Conservation (phyloP, 495 filamentous ascomycete genomes). For the Apodospora peruviana region DNA sequence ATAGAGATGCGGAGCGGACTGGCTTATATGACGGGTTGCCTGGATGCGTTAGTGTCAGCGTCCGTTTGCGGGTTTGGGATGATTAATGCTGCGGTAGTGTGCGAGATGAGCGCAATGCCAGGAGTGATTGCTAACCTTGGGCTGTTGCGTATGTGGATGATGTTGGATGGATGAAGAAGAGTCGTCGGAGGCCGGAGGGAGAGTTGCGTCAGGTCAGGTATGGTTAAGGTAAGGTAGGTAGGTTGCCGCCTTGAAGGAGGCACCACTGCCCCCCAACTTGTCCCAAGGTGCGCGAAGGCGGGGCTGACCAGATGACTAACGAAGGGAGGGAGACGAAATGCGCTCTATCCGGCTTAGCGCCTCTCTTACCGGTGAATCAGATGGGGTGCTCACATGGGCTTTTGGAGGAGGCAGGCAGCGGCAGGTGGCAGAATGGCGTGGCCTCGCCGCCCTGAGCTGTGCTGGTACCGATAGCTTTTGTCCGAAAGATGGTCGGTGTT, state of each 20-base stretch:
- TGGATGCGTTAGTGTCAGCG: too few species aligned
- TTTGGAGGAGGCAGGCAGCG: background rate
- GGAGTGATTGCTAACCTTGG: background rate
- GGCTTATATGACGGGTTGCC: too few species aligned
- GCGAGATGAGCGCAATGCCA: background rate
- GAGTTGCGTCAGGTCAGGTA: constrained; percentile 6
- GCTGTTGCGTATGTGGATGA: background rate
- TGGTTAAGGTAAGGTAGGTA: background rate
- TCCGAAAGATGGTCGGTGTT: too few species aligned
- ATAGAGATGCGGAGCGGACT: background rate
- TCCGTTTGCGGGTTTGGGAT: background rate
- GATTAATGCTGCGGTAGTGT: background rate
- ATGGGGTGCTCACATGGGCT: constrained; percentile 24
- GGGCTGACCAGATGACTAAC: constrained; percentile 27
- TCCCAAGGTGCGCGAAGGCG: constrained; percentile 16
- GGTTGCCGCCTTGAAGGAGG: constrained; percentile 17
- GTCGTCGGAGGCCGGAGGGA: constrained; percentile 8
- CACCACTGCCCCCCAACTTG: too few species aligned
- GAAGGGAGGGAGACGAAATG: constrained; percentile 4
- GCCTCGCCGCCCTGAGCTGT: background rate
- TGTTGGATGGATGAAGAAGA: constrained; percentile 4
- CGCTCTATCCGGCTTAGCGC: constrained; percentile 9
- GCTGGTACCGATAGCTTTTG: constrained; percentile 2
- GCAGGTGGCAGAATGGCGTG: background rate
- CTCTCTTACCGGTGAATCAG: constrained; percentile 19